phyloP scores from a whole-genome alignment of 2,329 filamentous ascomycete genomes.

The Colletotrichum sp. region DNA sequence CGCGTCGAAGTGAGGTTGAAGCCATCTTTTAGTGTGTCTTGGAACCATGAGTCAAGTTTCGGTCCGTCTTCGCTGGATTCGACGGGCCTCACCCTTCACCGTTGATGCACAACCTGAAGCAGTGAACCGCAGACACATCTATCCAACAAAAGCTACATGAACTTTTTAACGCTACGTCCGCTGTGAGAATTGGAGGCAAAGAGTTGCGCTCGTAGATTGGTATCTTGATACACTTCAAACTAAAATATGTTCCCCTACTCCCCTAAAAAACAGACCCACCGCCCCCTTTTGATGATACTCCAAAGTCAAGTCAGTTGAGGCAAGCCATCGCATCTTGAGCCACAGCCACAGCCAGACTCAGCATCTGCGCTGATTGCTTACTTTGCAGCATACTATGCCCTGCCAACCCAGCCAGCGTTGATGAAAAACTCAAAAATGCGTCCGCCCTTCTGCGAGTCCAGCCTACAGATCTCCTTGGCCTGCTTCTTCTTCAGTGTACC shows the following conservation, averaged over 20 bases:
- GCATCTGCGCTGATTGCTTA: background rate
- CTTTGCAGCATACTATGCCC: conserved; percentile 59
- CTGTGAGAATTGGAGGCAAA: background rate
- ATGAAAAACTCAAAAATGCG: conserved; percentile 95
- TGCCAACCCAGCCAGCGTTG: conserved; percentile 88
- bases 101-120: background rate
- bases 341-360: accelerated
- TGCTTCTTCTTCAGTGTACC: conserved; percentile 93
- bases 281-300: background rate
- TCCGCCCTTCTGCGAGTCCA: conserved; percentile 85
- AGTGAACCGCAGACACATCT: accelerated
- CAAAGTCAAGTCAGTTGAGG: background rate
- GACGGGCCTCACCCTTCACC: background rate
- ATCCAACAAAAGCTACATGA: accelerated
- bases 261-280: background rate
- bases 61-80: background rate
- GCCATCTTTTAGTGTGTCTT: background rate
- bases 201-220: background rate
- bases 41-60: background rate
- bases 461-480: conserved; percentile 81
- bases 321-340: background rate
- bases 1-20: background rate
- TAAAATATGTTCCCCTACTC: background rate
- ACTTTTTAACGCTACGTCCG: background rate
- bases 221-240: conserved; percentile 14